Percentiles rank a stretch among this genome's conserved stretches.
Conservation (phyloP, 148 eudicot species). For the Persicaria tinctoria region DNA sequence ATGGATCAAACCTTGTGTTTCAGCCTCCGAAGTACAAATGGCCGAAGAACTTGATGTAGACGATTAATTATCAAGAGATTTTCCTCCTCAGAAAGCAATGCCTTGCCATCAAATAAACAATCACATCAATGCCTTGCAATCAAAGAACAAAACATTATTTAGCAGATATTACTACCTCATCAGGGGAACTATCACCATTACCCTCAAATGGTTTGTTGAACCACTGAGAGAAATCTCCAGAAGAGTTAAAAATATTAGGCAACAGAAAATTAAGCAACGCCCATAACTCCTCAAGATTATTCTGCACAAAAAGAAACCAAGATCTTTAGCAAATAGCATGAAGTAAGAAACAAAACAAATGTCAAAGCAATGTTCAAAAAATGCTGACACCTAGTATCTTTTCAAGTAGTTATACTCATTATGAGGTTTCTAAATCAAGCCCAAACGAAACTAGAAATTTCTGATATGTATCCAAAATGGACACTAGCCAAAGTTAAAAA, state of each 20-base stretch:
- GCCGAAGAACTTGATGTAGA: conserved; percentile 99
- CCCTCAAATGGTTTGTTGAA: conserved; percentile 99
- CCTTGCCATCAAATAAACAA: conserved; percentile 31
- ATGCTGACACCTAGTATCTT: background rate
- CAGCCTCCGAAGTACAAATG: conserved; percentile 92
- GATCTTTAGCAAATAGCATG: background rate
- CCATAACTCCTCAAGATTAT: conserved; percentile 98
- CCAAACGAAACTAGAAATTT: background rate
- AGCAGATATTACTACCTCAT: conserved; percentile 42
- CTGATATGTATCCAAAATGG: background rate
- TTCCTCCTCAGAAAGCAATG: conserved; percentile 93
- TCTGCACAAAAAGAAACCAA: conserved; percentile 34
- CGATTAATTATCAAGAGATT: conserved; percentile 95
- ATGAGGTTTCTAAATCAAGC: background rate
- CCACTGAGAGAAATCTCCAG: conserved; percentile 99
- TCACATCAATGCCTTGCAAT: background rate
- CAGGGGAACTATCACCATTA: conserved; percentile 76
- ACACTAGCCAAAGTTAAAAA: background rate
- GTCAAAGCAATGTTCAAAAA: background rate
- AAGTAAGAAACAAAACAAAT: background rate
- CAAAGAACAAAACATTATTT: conserved; percentile 1
- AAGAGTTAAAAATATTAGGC: conserved; percentile 92
- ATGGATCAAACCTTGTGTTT: conserved; percentile 72
- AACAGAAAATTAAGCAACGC: conserved; percentile 93
- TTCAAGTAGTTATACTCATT: background rate